These are phyloP conservation scores for Trifolium pratense DNA, from an alignment of 306 rosid genomes.

Conservation along the genomic window DNA sequence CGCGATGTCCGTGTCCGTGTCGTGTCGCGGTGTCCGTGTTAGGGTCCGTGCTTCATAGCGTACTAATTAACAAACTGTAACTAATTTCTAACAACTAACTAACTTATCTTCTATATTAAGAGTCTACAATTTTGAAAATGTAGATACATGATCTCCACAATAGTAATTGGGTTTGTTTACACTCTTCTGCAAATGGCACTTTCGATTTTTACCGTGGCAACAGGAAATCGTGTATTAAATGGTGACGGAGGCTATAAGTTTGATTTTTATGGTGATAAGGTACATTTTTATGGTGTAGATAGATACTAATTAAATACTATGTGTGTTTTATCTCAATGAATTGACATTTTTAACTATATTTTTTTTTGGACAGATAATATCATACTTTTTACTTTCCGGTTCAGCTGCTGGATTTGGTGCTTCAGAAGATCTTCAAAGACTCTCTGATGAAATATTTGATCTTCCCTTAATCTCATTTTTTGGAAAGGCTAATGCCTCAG, in stretches of 20 bases:
- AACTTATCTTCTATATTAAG: not conserved
- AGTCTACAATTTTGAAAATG: not conserved
- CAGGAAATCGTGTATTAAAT: conserved; percentile 38
- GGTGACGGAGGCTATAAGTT: conserved; percentile 43
- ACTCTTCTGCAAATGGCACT: conserved; percentile 56
- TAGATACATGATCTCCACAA: conserved; percentile 66
- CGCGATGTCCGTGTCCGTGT: no score
- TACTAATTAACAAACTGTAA: no score
- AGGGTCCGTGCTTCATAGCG: no score
- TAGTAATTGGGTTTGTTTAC: conserved; percentile 53
- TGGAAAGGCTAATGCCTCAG: conserved; percentile 53
- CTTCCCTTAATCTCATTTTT: conserved; percentile 31
- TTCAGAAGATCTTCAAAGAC: conserved; percentile 38
- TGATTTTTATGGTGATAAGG: conserved; percentile 79
- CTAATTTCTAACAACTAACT: no score
- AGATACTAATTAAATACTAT: no score
- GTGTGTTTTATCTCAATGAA: not conserved
- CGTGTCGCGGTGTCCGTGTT: no score
- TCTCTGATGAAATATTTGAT: conserved; percentile 13
- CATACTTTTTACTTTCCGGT: conserved; percentile 60
- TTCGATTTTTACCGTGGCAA: conserved; percentile 44
- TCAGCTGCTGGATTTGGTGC: conserved; percentile 69
- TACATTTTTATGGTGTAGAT: not conserved
- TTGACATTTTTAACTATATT: not conserved
- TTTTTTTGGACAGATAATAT: conserved; percentile 50